Conservation (phyloP, 1,284 basidiomycete species). For the Moniliella sp. region DNA sequence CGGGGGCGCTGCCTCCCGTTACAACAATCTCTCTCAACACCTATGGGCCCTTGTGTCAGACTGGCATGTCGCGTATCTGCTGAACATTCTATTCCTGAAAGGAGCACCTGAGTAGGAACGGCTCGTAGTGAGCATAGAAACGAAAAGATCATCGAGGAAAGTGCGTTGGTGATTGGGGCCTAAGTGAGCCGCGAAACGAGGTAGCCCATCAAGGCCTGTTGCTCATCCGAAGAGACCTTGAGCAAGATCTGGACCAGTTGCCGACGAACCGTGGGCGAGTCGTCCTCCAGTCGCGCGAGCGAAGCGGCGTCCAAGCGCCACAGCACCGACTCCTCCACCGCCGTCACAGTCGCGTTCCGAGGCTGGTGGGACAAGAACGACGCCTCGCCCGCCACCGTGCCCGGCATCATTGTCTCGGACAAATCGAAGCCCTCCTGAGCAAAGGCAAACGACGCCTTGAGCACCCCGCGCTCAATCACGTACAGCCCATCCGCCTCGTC, state of each 20-base stretch:
- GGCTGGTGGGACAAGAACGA: conserved; percentile 18
- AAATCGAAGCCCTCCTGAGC: conserved; percentile 28
- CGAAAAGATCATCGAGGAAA: too few species aligned
- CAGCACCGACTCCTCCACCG: conserved; percentile 19
- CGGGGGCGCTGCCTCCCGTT: too few species aligned
- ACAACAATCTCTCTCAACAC: too few species aligned
- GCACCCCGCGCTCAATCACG: conserved; percentile 27
- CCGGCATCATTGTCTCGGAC: conserved; percentile 31
- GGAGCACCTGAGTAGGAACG: too few species aligned
- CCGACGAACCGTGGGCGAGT: conserved; percentile 11
- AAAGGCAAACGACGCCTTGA: conserved; percentile 28
- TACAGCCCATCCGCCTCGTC: conserved; percentile 49
- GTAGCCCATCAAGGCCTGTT: conserved; percentile 27
- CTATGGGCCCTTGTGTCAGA: too few species aligned
- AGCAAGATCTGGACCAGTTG: too few species aligned
- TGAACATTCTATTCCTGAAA: too few species aligned
- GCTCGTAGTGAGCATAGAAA: too few species aligned
- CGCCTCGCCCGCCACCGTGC: conserved; percentile 30
- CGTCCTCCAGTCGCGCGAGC: conserved; percentile 8
- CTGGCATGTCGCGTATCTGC: too few species aligned
- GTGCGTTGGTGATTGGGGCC: too few species aligned
- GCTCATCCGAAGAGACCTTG: conserved; percentile 24
- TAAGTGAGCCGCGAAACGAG: conserved; percentile 23
- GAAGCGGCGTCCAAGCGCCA: conserved; percentile 15
- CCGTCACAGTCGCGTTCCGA: conserved; percentile 23